Conservation (phyloP, 2,329 filamentous ascomycete species). For the Shiraia bambusicola region DNA sequence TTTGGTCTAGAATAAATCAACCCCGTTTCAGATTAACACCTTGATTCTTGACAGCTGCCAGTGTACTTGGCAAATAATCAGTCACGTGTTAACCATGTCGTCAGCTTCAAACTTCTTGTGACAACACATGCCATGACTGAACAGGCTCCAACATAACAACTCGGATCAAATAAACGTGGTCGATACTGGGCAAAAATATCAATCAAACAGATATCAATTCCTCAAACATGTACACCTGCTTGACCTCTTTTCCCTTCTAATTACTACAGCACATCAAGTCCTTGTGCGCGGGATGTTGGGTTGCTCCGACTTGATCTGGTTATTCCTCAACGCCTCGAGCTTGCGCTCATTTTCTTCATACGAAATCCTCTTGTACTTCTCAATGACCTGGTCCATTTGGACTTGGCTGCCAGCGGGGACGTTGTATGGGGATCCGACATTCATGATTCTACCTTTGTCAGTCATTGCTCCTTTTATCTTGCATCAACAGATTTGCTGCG, state of each 20-base stretch:
- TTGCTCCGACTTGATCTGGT: slow-evolving; percentile 38
- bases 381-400: slow-evolving; percentile 61
- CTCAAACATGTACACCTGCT: background rate
- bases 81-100: no score
- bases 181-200: background rate
- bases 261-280: slow-evolving; percentile 19
- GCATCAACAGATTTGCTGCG: background rate
- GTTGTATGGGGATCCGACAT: slow-evolving; percentile 64
- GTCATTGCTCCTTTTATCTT: background rate
- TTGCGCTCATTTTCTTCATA: slow-evolving; percentile 60
- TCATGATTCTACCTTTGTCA: slow-evolving; percentile 56
- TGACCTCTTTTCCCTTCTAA: background rate
- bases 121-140: no score
- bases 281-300: slow-evolving; percentile 25
- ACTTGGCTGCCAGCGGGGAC: slow-evolving; percentile 62
- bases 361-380: slow-evolving; percentile 62
- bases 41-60: no score
- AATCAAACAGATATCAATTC: background rate
- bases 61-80: no score
- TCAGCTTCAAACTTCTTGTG: no score
- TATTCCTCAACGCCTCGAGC: slow-evolving; percentile 44
- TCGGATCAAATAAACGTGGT: no score
- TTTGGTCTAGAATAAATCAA: no score
- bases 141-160: no score
- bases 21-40: no score